Percentiles rank a stretch among this genome's conserved stretches.
Evolutionary conservation across 1,284 basidiomycete genomes (phyloP).

Genomic region (Malassezia pachydermatis): DNA sequence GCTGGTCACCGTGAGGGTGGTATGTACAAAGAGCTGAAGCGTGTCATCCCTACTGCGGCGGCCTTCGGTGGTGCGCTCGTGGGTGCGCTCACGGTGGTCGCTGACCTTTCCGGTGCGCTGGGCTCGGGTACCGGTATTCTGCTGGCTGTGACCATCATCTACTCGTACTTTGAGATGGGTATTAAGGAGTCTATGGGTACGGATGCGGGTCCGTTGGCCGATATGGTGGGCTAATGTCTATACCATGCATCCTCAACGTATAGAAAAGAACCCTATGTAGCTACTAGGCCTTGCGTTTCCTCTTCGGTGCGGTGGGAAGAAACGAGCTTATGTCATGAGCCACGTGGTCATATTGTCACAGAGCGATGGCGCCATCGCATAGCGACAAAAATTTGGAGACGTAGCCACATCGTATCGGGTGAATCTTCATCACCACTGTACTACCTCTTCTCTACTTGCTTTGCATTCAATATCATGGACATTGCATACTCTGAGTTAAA

Average conservation of each 20-base stretch:
- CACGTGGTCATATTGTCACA: too few species aligned
- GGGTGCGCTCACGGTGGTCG: conserved; percentile 80
- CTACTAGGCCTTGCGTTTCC: too few species aligned
- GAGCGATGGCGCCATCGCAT: conserved; percentile 2
- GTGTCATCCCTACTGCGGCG: conserved; percentile 91
- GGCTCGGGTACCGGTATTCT: conserved; percentile 94
- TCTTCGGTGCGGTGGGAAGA: too few species aligned
- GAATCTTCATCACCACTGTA: too few species aligned
- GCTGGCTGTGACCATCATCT: conserved; percentile 95
- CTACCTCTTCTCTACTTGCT: background rate
- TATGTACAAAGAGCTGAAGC: conserved; percentile 98
- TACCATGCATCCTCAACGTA: too few species aligned
- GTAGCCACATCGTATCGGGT: too few species aligned
- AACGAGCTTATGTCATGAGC: too few species aligned
- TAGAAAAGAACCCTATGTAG: too few species aligned
- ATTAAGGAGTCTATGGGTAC: conserved; percentile 50
- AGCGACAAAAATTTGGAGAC: too few species aligned
- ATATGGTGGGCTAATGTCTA: conserved; percentile 7
- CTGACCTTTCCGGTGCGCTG: conserved; percentile 92
- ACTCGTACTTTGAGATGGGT: conserved; percentile 49
- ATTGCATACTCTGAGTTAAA: too few species aligned
- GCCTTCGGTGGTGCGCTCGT: conserved; percentile 93
- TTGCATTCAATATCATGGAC: background rate
- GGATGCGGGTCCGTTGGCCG: conserved; percentile 38
- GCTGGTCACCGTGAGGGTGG: conserved; percentile 90